Evolutionary conservation across 352 stramenopile genomes (phyloP).

Genomic region (Halophytophthora polymorphica): DNA sequence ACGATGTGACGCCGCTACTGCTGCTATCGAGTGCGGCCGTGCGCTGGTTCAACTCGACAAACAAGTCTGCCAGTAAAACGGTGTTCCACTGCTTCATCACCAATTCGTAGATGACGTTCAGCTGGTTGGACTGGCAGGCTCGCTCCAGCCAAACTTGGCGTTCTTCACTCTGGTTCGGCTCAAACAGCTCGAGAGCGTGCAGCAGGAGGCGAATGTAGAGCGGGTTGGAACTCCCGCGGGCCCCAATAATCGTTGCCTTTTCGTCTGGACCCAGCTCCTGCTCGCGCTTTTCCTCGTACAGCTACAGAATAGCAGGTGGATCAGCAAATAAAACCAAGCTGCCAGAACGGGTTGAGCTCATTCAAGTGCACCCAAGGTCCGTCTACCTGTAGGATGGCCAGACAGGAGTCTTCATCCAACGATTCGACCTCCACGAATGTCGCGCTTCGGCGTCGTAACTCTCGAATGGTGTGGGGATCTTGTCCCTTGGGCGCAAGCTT

Average conservation of each 20-base stretch:
- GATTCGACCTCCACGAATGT: conserved; percentile 68
- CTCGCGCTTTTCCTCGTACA: conserved; percentile 30
- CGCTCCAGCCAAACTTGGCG: conserved; percentile 45
- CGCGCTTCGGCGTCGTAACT: conserved; percentile 59
- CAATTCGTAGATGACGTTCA: conserved; percentile 57
- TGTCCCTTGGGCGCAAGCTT: conserved; percentile 32
- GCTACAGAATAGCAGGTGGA: conserved; percentile 11
- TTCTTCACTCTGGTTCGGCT: conserved; percentile 17
- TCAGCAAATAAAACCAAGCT: neutral
- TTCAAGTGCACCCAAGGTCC: neutral
- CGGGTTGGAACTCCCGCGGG: conserved; percentile 61
- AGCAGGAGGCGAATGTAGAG: conserved; percentile 67
- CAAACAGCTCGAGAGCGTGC: conserved; percentile 54
- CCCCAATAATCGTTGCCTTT: conserved; percentile 37
- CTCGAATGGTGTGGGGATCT: conserved; percentile 70
- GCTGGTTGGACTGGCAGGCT: conserved; percentile 31
- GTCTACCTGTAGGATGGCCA: conserved; percentile 49
- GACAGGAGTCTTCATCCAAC: conserved; percentile 63
- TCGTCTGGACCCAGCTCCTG: conserved; percentile 31
- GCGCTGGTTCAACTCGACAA: conserved; percentile 31
- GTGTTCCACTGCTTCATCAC: conserved; percentile 78
- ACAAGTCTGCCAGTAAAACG: conserved; percentile 58
- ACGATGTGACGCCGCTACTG: neutral
- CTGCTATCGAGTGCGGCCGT: conserved; percentile 15
- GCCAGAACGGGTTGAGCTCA: neutral